Conservation (phyloP, 352 stramenopile genomes). For the Phytophthora crassamura region DNA sequence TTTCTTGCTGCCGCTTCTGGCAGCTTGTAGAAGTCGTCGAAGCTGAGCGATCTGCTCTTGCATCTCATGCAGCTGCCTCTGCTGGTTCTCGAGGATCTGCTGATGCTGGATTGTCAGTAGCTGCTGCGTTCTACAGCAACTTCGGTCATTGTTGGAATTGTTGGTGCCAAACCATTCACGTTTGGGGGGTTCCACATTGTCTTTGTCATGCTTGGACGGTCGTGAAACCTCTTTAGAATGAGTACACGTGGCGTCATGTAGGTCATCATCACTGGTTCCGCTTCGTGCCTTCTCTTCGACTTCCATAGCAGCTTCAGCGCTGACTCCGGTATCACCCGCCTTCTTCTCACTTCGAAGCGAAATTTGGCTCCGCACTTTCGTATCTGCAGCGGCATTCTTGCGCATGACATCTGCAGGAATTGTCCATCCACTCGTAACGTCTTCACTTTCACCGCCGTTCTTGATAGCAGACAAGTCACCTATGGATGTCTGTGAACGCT, state of each 20-base stretch:
- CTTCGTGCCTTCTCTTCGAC: constrained; percentile 9
- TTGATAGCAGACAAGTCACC: not conserved
- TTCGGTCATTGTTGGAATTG: constrained; percentile 32
- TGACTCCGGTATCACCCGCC: not conserved
- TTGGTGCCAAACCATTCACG: constrained; percentile 17
- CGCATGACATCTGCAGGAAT: constrained; percentile 26
- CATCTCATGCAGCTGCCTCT: constrained; percentile 73
- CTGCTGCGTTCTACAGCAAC: constrained; percentile 72
- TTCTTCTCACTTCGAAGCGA: constrained; percentile 8
- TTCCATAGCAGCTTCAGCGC: not conserved
- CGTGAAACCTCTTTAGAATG: not conserved
- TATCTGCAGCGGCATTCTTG: constrained; percentile 5
- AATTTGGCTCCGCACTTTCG: constrained; percentile 16
- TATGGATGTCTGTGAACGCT: not conserved
- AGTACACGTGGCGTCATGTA: constrained; percentile 8
- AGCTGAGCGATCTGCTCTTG: constrained; percentile 75
- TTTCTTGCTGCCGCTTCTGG: constrained; percentile 37
- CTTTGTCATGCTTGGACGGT: constrained; percentile 15
- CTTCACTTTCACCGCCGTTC: constrained; percentile 21
- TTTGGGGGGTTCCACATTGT: not conserved
- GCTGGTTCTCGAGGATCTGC: constrained; percentile 79
- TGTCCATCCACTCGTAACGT: constrained; percentile 33
- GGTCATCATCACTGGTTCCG: not conserved
- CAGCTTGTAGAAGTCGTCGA: constrained; percentile 45
- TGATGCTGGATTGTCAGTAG: constrained; percentile 78